phyloP scores from a whole-genome alignment of 257 asterid species.

The Nicotiana noctiflora region DNA sequence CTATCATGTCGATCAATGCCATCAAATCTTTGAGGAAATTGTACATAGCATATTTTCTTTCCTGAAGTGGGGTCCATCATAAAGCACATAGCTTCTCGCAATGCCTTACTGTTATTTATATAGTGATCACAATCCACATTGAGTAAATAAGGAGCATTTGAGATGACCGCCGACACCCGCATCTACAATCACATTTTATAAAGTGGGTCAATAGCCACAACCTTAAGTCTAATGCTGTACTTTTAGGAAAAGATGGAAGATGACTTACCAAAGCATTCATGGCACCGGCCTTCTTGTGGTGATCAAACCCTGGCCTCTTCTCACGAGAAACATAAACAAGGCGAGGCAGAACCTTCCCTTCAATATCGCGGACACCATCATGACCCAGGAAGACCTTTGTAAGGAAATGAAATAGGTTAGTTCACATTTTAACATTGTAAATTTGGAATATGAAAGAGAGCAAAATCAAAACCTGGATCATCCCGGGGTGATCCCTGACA shows the following conservation, averaged over 20 bases:
- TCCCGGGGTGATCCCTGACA: constrained; percentile 87
- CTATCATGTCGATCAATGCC: constrained; percentile 59
- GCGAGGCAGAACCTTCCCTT: constrained; percentile 81
- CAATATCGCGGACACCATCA: constrained; percentile 71
- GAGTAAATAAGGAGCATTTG: constrained; percentile 64
- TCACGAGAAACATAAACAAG: constrained; percentile 92
- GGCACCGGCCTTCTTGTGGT: constrained; percentile 92
- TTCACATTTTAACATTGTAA: background rate
- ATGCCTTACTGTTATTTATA: constrained; percentile 59
- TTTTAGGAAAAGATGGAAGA: background rate
- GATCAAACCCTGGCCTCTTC: constrained; percentile 87
- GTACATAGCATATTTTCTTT: constrained; percentile 67
- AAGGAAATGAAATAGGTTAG: background rate
- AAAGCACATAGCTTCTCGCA: constrained; percentile 69
- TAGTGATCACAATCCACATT: constrained; percentile 71
- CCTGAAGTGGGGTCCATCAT: constrained; percentile 71
- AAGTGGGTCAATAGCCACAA: background rate
- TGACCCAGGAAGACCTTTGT: constrained; percentile 66
- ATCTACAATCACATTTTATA: constrained; percentile 27
- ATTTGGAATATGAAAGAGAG: background rate
- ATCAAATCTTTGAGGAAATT: constrained; percentile 69
- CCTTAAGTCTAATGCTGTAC: background rate
- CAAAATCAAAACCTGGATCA: constrained; percentile 66
- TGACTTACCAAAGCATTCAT: constrained; percentile 77
- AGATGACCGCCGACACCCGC: constrained; percentile 61